Conservation (phyloP, 2,329 filamentous ascomycete genomes). For the Aureobasidium sp. region DNA sequence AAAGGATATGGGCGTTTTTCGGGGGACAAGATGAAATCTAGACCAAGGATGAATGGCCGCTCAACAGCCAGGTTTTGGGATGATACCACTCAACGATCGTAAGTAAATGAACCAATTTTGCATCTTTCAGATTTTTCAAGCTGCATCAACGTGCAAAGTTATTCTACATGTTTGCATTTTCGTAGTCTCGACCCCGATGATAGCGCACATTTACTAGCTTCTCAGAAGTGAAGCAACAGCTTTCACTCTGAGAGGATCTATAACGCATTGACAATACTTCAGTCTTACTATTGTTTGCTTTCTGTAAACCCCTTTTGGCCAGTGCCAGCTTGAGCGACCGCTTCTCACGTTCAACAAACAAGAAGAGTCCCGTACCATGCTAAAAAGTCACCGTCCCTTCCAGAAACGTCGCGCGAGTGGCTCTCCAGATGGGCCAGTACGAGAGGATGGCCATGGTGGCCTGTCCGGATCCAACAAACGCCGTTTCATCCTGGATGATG, state of each 20-base stretch:
- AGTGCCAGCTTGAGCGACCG: too few relatives aligned
- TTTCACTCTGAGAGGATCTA: too few relatives aligned
- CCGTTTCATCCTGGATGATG: constrained; percentile 1
- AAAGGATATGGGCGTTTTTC: constrained; percentile 16
- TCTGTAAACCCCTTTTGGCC: too few relatives aligned
- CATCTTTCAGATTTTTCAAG: background rate
- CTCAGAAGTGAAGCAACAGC: background rate
- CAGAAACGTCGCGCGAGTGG: background rate
- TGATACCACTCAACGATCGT: constrained; percentile 19
- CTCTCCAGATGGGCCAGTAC: background rate
- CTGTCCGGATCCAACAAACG: background rate
- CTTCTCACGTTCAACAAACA: too few relatives aligned
- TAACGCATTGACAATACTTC: background rate
- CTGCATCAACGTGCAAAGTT: background rate
- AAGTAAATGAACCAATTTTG: constrained; percentile 12
- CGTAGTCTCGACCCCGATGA: background rate
- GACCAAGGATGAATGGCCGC: constrained; percentile 14
- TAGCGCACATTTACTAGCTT: background rate
- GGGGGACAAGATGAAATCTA: constrained; percentile 16
- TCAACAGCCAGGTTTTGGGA: constrained; percentile 15
- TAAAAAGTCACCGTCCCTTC: background rate
- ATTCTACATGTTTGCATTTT: background rate
- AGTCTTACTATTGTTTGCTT: background rate
- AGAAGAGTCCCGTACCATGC: too few relatives aligned
- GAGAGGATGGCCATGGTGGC: background rate